Percentiles rank a stretch among this genome's conserved stretches.
Conservation (phyloP, 257 asterid genomes). For the Solanum chilense region DNA sequence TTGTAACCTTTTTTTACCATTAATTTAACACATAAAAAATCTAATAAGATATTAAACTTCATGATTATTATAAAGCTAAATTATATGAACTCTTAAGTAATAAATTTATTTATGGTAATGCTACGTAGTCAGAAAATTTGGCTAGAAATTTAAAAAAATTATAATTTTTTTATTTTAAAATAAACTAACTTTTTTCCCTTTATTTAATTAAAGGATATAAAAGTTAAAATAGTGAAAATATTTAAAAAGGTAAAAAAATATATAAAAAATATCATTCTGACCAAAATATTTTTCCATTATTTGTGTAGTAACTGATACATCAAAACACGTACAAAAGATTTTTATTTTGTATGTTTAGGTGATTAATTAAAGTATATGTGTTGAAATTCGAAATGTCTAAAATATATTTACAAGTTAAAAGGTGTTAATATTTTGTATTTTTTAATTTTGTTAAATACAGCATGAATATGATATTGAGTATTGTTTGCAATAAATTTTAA, state of each 20-base stretch:
- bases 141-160: too few relatives aligned
- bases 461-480: background rate
- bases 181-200: too few relatives aligned
- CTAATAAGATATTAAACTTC: background rate
- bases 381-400: too few relatives aligned
- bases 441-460: background rate
- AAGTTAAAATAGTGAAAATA: too few relatives aligned
- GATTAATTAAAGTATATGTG: background rate
- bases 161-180: too few relatives aligned
- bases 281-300: background rate
- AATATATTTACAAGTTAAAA: background rate
- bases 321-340: background rate
- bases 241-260: too few relatives aligned
- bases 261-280: too few relatives aligned
- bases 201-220: too few relatives aligned
- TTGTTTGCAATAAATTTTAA: too few relatives aligned
- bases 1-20: background rate
- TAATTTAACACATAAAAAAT: background rate
- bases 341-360: background rate
- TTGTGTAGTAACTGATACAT: background rate
- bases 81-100: background rate
- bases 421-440: background rate
- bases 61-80: background rate
- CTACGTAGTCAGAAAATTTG: too few relatives aligned
- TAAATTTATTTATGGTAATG: background rate